phyloP scores from a whole-genome alignment of 129 eudicot species.

The Daucus carota region DNA sequence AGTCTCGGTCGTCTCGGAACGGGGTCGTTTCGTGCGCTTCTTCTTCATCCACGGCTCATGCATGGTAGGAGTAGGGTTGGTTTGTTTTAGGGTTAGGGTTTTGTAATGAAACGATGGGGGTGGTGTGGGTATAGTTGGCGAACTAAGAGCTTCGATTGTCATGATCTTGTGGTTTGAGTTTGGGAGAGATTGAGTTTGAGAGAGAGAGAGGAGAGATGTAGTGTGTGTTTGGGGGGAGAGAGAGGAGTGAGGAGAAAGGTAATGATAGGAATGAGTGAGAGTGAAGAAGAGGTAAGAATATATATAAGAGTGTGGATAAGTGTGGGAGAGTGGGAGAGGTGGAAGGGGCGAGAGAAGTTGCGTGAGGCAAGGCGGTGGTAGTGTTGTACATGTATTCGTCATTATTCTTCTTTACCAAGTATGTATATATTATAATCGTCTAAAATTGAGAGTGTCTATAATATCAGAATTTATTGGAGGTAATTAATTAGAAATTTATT shows the following conservation, averaged over 20 bases:
- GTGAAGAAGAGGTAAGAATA: constrained; percentile 3
- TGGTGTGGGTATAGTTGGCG: constrained; percentile 1
- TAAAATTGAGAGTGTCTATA: too few relatives aligned
- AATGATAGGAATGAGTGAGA: constrained; percentile 8
- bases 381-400: constrained; percentile 5
- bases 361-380: constrained; percentile 12
- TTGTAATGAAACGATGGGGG: constrained; percentile 1
- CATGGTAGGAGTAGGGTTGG: background rate
- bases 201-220: background rate
- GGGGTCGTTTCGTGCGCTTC: constrained; percentile 32
- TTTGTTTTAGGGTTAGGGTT: background rate
- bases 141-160: constrained; percentile 7
- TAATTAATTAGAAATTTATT: too few relatives aligned
- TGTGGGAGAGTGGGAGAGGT: too few relatives aligned
- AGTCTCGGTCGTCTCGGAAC: constrained; percentile 17
- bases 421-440: background rate
- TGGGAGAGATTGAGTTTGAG: background rate
- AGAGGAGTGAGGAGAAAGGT: background rate
- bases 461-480: too few relatives aligned
- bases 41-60: constrained; percentile 11
- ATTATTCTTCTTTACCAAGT: background rate
- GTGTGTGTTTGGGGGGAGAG: background rate
- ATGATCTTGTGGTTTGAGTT: background rate
- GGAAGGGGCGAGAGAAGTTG: constrained; percentile 12
- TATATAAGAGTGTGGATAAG: background rate